Percentiles rank a stretch among this genome's conserved stretches.
Conservation (phyloP, 306 rosid genomes). For the Gastrolobium bilobum region DNA sequence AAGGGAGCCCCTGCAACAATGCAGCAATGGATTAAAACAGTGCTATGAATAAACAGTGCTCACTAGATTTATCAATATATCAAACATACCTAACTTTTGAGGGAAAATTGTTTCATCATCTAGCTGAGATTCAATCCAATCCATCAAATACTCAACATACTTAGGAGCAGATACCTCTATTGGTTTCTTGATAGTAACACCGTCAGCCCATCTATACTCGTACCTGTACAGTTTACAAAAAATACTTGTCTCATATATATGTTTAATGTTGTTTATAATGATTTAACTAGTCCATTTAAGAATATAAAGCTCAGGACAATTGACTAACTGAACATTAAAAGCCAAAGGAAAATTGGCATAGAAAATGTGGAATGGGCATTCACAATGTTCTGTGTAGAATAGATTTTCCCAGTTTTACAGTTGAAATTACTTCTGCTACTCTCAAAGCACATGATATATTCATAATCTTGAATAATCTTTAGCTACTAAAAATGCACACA, state of each 20-base stretch:
- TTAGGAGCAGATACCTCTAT: constrained; percentile 95
- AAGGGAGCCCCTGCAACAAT: constrained; percentile 74
- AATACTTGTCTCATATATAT: constrained; percentile 24
- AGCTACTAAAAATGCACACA: neutral
- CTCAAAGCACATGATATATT: neutral
- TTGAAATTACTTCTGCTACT: constrained; percentile 9
- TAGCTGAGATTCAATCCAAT: constrained; percentile 88
- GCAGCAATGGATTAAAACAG: constrained; percentile 14
- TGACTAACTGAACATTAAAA: neutral
- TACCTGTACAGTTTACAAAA: constrained; percentile 61
- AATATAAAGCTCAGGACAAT: neutral
- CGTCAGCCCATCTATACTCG: constrained; percentile 94
- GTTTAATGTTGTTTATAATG: constrained; percentile 20
- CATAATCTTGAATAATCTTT: constrained; percentile 23
- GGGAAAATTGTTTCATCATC: constrained; percentile 90
- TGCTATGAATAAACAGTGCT: neutral
- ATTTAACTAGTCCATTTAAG: constrained; percentile 24
- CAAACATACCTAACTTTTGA: constrained; percentile 72
- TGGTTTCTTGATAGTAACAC: constrained; percentile 78
- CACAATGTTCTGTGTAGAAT: neutral
- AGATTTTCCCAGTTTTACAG: neutral
- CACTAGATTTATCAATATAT: neutral
- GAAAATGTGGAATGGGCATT: constrained; percentile 23
- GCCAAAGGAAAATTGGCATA: constrained; percentile 15
- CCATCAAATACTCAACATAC: constrained; percentile 88